These are phyloP conservation scores for Aureobasidium uvarum DNA, from an alignment of 2,329 filamentous ascomycete genomes.

Conservation along the genomic window DNA sequence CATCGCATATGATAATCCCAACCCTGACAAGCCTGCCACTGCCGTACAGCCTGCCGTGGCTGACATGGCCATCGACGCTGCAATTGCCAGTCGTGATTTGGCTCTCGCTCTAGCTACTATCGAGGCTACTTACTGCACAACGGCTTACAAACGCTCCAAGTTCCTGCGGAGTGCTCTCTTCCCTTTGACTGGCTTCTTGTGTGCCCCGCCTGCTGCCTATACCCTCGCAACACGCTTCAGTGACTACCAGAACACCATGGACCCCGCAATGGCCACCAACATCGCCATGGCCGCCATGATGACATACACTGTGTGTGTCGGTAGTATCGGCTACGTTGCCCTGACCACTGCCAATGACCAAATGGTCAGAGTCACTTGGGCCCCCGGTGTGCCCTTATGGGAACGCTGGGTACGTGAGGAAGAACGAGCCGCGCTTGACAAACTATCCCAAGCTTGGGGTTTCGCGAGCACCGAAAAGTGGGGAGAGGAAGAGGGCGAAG, in stretches of 20 bases:
- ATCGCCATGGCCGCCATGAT: conserved; percentile 78
- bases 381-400: conserved; percentile 73
- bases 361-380: conserved; percentile 92
- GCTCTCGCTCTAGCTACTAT: conserved; percentile 73
- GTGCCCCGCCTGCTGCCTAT: conserved; percentile 67
- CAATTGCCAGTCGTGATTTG: conserved; percentile 76
- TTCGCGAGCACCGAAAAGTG: conserved; percentile 77
- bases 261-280: conserved; percentile 68
- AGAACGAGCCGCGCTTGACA: conserved; percentile 82
- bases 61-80: conserved; percentile 70
- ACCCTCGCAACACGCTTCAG: conserved; percentile 66
- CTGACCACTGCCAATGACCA: conserved; percentile 88
- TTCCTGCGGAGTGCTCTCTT: conserved; percentile 62
- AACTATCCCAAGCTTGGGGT: conserved; percentile 84
- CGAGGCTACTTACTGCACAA: conserved; percentile 64
- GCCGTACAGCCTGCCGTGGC: conserved; percentile 72
- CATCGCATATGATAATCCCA: conserved; percentile 60
- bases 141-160: conserved; percentile 66
- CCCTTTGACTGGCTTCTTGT: conserved; percentile 56
- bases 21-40: conserved; percentile 60
- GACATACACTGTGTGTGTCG: conserved; percentile 78
- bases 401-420: conserved; percentile 87
- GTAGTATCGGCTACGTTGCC: conserved; percentile 78
- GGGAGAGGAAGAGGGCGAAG: conserved; percentile 86
- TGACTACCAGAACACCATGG: conserved; percentile 70